A percentile compares a stretch with the other conserved stretches of the same genome.
phyloP scores from a whole-genome alignment of 2,329 filamentous ascomycete species.

The Pseudophaeomoniella oleicola region DNA sequence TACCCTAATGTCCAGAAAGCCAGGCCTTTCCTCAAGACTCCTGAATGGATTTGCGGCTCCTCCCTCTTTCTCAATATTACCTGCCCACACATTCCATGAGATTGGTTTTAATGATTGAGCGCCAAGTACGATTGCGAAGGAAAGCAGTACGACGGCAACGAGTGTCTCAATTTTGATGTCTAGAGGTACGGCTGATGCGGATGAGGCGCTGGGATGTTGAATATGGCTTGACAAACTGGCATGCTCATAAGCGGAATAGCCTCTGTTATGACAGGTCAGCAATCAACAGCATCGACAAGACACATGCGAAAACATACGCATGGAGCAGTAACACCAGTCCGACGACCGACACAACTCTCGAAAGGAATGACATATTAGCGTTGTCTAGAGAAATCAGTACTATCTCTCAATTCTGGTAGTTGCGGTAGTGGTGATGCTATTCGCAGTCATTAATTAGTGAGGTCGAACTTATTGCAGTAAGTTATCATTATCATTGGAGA shows the following conservation, averaged over 20 bases:
- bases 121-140: slow-evolving; percentile 64
- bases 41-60: slow-evolving; percentile 66
- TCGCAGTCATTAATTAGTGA: too few relatives aligned
- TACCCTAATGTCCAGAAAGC: slow-evolving; percentile 79
- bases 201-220: slow-evolving; percentile 29
- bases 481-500: too few relatives aligned
- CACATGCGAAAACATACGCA: slow-evolving; percentile 47
- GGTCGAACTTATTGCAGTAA: too few relatives aligned
- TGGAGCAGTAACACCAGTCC: slow-evolving; percentile 71
- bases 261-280: slow-evolving; percentile 38
- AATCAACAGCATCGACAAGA: slow-evolving; percentile 4
- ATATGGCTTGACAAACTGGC: slow-evolving; percentile 53
- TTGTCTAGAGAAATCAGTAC: too few relatives aligned
- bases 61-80: slow-evolving; percentile 53
- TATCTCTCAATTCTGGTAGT: slow-evolving; percentile 1
- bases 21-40: slow-evolving; percentile 61
- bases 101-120: slow-evolving; percentile 73
- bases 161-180: slow-evolving; percentile 85
- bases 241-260: slow-evolving; percentile 93
- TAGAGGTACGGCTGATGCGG: slow-evolving; percentile 45
- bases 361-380: slow-evolving; percentile 59
- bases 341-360: slow-evolving; percentile 54
- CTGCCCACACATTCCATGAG: slow-evolving; percentile 66
- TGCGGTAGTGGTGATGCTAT: too few relatives aligned
- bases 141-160: slow-evolving; percentile 64